Base-by-base conservation (phyloP, 441 rosid genomes). In the Hura crepitans region DNA sequence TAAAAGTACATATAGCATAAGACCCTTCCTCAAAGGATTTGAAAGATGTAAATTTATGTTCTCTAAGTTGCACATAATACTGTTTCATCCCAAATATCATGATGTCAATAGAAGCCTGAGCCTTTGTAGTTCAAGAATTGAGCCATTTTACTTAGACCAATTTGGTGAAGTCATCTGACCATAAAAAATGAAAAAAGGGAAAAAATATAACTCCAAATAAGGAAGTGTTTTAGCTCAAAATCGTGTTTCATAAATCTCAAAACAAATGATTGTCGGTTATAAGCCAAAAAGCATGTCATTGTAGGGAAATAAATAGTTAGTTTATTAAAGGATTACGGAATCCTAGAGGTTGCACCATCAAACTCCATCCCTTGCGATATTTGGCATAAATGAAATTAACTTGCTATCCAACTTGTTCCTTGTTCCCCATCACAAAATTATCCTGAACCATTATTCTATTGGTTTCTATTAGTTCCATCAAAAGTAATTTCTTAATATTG, bases 181-280 rank as follows among this genome's bases (percentile, higher is more conserved):
- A 20, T 31, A 30, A 14, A 25, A 0, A 8, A 31, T 11, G 4
- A 30, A 2, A 2, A 30, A 14, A 25, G 0, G 17, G 12, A 12
- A 9, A 31, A 31, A 66, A 5, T 22, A 46, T n/a, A n/a, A n/a
- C n/a, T n/a, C n/a, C 27, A 17, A 22, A n/a, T n/a, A 25, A 65
- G 63, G 10, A 20, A 69, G 62, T 57, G 31, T 51, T 46, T 23
- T 46, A 49, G 57, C 63, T 58, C 25, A n/a, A 30, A 56, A n/a
- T 20, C 22, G 43, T 55, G n/a, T 37, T 64, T 13, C 18, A 37
- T 7, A 61, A 49, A 11, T 8, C 18, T 18, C 23, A 53, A 11
- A 71, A 56, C 30, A 27, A 53, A 10, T 46, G 35, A 55, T 13
- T 31, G 20, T 23, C 59, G n/a, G n/a, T n/a, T n/a, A n/a, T n/a